Conservation (phyloP, 345 rosid species). For the Eucalyptus paniculata region DNA sequence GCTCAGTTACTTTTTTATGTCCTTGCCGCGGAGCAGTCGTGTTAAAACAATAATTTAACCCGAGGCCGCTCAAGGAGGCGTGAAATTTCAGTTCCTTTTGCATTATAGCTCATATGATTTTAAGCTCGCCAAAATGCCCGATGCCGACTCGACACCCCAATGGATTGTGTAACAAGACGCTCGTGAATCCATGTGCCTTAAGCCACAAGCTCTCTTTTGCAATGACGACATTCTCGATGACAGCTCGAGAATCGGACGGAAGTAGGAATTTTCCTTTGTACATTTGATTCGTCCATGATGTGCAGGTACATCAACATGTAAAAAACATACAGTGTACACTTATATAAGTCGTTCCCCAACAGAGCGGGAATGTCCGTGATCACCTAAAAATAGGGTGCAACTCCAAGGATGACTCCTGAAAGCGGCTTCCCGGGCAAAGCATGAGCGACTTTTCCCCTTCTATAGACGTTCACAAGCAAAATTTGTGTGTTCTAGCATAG, state of each 20-base stretch:
- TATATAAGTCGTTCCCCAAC: neutral
- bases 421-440: neutral
- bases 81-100: neutral
- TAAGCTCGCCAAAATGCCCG: neutral
- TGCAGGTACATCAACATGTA: neutral
- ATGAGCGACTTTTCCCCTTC: neutral
- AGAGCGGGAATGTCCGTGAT: neutral
- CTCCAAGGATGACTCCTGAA: neutral
- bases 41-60: neutral
- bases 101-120: neutral
- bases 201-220: neutral
- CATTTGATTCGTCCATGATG: neutral
- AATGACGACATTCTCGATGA: neutral
- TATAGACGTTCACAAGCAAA: constrained; percentile 61
- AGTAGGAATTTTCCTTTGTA: neutral
- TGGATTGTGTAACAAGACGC: neutral
- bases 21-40: neutral
- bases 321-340: neutral
- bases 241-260: neutral
- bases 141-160: neutral
- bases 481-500: constrained; percentile 74
- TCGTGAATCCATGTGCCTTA: neutral
- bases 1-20: neutral
- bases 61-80: neutral
- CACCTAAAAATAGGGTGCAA: neutral